These are phyloP conservation scores for Rhizoctonia solani DNA, from an alignment of 1,284 basidiomycete species.

Conservation along the genomic window DNA sequence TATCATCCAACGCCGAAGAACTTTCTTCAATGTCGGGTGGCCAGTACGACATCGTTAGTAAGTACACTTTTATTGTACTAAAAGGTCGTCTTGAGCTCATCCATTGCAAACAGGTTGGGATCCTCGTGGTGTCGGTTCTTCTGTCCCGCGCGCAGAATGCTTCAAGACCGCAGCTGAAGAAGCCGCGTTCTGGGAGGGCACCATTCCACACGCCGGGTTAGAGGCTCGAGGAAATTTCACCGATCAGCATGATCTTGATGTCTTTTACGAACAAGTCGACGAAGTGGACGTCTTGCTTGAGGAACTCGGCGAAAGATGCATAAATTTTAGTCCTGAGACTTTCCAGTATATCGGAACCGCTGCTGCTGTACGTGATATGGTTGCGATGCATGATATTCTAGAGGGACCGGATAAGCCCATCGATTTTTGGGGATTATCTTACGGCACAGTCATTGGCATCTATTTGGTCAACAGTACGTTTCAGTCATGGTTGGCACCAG, in stretches of 20 bases:
- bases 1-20: not conserved
- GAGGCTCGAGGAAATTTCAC: constrained; percentile 31
- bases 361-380: constrained; percentile 32
- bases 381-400: constrained; percentile 14
- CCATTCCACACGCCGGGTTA: constrained; percentile 11
- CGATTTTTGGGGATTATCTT: constrained; percentile 35
- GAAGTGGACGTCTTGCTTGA: constrained; percentile 14
- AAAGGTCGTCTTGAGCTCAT: not conserved
- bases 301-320: constrained; percentile 6
- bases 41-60: constrained; percentile 24
- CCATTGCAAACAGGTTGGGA: constrained; percentile 26
- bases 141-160: constrained; percentile 18
- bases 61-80: not conserved
- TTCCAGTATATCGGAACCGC: constrained; percentile 32
- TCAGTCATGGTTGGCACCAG: too few relatives aligned
- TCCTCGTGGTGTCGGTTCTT: constrained; percentile 16
- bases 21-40: constrained; percentile 5
- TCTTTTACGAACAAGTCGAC: constrained; percentile 17
- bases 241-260: constrained; percentile 9
- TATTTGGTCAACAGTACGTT: constrained; percentile 35
- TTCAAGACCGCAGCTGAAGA: constrained; percentile 16
- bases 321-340: not conserved
- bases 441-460: constrained; percentile 29
- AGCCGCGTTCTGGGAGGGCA: constrained; percentile 13
- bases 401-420: constrained; percentile 16